These are phyloP conservation scores for Cavenderia fasciculata DNA, from an alignment of 78 protist species.

Conservation along the genomic window DNA sequence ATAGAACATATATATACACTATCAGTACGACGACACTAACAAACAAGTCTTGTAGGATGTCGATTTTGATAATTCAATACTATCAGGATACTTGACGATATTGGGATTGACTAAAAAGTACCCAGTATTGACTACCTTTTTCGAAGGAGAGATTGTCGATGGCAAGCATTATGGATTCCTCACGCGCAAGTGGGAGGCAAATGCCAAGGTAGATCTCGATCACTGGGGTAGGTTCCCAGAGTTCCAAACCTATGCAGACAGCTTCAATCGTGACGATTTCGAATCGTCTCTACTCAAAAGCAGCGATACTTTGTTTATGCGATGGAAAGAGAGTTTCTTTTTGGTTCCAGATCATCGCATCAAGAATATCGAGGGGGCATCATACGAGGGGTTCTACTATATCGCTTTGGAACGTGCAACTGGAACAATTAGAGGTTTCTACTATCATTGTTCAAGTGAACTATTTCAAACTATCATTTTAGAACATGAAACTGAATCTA, in stretches of 20 bases:
- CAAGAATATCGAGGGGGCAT: constrained; percentile 79
- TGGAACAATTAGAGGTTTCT: constrained; percentile 70
- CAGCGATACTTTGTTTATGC: constrained; percentile 77
- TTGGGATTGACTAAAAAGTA: constrained; percentile 75
- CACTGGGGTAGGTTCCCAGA: constrained; percentile 79
- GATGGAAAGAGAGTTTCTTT: constrained; percentile 89
- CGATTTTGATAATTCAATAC: constrained; percentile 51
- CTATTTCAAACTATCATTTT: constrained; percentile 61
- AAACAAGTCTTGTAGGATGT: no score
- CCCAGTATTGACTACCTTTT: constrained; percentile 81
- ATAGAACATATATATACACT: no score
- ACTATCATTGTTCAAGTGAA: constrained; percentile 72
- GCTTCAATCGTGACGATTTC: constrained; percentile 47
- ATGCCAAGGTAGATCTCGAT: constrained; percentile 69
- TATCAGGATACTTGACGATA: constrained; percentile 62
- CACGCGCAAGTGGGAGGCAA: constrained; percentile 84
- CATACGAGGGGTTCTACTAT: constrained; percentile 85
- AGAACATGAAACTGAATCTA: constrained; percentile 1
- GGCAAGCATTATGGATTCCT: constrained; percentile 78
- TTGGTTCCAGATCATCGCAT: constrained; percentile 86
- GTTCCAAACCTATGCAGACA: constrained; percentile 6
- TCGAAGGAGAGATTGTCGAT: constrained; percentile 85
- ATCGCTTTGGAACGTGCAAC: constrained; percentile 79
- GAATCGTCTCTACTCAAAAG: constrained; percentile 21
- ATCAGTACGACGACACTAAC: no score